Conservation (phyloP, 1,139 yeast genomes). For the Spathaspora jeffriesii region DNA sequence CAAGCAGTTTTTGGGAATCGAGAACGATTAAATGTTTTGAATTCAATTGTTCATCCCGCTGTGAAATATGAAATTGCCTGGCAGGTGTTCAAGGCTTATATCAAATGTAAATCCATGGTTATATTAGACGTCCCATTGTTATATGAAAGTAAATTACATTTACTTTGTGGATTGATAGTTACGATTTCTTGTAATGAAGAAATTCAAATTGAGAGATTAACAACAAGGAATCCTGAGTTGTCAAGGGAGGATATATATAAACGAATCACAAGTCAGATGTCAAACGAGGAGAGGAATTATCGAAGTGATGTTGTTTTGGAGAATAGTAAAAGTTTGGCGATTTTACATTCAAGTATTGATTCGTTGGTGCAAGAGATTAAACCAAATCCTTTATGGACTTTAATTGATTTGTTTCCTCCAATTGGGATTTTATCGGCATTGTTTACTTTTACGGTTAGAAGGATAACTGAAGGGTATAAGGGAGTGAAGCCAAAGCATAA, state of each 20-base stretch:
- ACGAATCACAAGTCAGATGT: constrained; percentile 79
- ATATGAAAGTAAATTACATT: constrained; percentile 76
- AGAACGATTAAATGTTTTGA: constrained; percentile 55
- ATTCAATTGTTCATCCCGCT: constrained; percentile 87
- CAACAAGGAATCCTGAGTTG: constrained; percentile 67
- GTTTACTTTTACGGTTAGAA: constrained; percentile 21
- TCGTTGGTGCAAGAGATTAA: constrained; percentile 40
- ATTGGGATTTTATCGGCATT: constrained; percentile 36
- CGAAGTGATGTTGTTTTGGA: constrained; percentile 70
- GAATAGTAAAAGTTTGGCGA: constrained; percentile 56
- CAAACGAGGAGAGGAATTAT: constrained; percentile 53
- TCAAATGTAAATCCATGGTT: constrained; percentile 51
- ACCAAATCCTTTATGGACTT: constrained; percentile 58
- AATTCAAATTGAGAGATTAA: constrained; percentile 63
- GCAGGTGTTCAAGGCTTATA: constrained; percentile 60
- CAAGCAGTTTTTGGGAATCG: constrained; percentile 72
- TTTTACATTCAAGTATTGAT: constrained; percentile 50
- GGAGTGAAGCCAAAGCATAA: constrained; percentile 16
- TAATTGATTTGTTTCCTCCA: constrained; percentile 64
- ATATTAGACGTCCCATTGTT: constrained; percentile 88
- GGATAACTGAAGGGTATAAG: constrained; percentile 21
- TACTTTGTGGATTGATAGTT: constrained; percentile 69
- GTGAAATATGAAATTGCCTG: constrained; percentile 68
- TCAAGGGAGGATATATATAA: constrained; percentile 65
- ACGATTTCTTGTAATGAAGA: constrained; percentile 65